These are phyloP conservation scores for Gliomastix tumulicola DNA, from an alignment of 2,329 filamentous ascomycete species.

Conservation along the genomic window DNA sequence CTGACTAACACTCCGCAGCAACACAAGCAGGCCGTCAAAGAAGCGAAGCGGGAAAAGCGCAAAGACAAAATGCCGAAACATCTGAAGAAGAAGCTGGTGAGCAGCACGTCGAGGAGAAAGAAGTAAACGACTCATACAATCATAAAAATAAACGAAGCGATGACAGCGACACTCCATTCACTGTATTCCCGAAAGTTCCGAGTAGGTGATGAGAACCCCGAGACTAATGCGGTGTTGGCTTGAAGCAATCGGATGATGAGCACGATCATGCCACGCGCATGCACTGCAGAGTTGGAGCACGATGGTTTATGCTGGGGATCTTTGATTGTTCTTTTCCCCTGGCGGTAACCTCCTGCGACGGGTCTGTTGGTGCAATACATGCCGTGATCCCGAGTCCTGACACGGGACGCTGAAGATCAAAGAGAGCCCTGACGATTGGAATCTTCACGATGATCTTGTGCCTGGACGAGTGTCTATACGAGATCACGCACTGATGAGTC, in stretches of 20 bases:
- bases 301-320: no score
- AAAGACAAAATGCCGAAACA: constrained; percentile 96
- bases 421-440: constrained; percentile 50
- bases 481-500: no score
- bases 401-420: constrained; percentile 59
- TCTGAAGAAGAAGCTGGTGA: constrained; percentile 82
- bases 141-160: constrained; percentile 4
- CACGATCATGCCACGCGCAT: no score
- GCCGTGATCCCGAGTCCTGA: no score
- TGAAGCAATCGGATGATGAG: constrained; percentile 48
- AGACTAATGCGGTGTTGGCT: constrained; percentile 7
- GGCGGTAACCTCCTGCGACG: no score
- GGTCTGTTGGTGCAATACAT: no score
- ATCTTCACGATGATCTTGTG: background rate
- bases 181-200: background rate
- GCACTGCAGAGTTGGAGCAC: no score
- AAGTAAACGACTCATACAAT: constrained; percentile 31
- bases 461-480: constrained; percentile 14
- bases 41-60: constrained; percentile 88
- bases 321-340: no score
- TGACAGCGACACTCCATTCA: no score
- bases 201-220: background rate
- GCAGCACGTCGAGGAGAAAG: constrained; percentile 54
- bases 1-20: constrained; percentile 23
- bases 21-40: constrained; percentile 88